phyloP scores from a whole-genome alignment of 129 eudicot genomes.

The Tagetes erecta region DNA sequence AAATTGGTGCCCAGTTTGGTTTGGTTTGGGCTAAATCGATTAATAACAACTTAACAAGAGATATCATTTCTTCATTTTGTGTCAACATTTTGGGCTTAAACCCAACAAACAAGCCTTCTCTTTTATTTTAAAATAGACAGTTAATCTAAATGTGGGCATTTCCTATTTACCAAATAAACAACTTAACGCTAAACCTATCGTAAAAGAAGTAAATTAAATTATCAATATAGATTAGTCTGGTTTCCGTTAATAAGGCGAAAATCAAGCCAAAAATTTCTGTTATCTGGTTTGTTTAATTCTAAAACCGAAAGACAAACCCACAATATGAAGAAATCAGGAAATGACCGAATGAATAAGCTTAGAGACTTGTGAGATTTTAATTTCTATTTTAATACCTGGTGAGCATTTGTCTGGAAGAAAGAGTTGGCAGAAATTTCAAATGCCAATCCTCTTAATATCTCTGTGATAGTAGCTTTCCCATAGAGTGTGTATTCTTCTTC shows the following conservation, averaged over 20 bases:
- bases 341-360: background rate
- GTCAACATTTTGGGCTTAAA: background rate
- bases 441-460: slow-evolving; percentile 69
- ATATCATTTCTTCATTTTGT: background rate
- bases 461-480: slow-evolving; percentile 82
- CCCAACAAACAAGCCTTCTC: background rate
- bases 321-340: slow-evolving; percentile 4
- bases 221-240: background rate
- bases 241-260: background rate
- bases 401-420: slow-evolving; percentile 91
- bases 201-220: background rate
- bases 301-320: background rate
- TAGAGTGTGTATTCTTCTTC: slow-evolving; percentile 80
- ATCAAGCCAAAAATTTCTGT: background rate
- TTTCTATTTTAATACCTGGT: slow-evolving; percentile 55
- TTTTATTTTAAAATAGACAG: background rate
- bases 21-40: background rate
- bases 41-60: background rate
- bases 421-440: slow-evolving; percentile 95
- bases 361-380: background rate
- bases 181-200: background rate
- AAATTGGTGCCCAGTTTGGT: background rate
- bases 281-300: background rate
- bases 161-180: background rate
- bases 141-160: background rate